Conservation (phyloP, 768 basidiomycete species). For the Trametes maxima region DNA sequence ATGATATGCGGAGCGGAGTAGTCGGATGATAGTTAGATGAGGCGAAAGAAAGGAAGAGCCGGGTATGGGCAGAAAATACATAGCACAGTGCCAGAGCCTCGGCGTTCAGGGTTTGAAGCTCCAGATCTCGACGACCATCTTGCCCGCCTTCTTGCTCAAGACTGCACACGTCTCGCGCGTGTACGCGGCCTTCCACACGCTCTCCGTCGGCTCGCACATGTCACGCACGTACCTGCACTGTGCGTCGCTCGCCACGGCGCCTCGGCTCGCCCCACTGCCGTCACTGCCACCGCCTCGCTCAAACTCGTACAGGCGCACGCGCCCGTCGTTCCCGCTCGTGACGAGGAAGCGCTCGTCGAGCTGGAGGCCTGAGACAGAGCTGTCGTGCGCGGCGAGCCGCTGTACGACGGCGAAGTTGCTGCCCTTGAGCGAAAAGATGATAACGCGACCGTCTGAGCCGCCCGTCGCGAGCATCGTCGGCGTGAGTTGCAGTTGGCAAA, state of each 20-base stretch:
- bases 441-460: conserved; percentile 86
- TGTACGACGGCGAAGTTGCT: conserved; percentile 47
- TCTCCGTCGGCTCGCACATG: conserved; percentile 74
- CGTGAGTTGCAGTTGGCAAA: conserved; percentile 86
- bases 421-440: conserved; percentile 58
- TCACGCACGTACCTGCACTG: conserved; percentile 68
- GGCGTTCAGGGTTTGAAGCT: conserved; percentile 53
- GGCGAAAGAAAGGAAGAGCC: neutral
- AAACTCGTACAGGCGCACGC: conserved; percentile 73
- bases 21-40: neutral
- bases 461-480: conserved; percentile 75
- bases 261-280: too few relatives aligned
- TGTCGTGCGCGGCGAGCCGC: conserved; percentile 86
- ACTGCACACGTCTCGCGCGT: conserved; percentile 73
- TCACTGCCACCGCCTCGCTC: conserved; percentile 35
- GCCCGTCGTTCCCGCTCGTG: conserved; percentile 84
- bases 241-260: neutral
- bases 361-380: conserved; percentile 84
- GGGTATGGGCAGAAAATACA: neutral
- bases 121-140: conserved; percentile 90
- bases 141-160: conserved; percentile 77
- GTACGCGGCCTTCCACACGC: conserved; percentile 86
- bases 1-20: neutral
- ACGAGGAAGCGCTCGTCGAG: conserved; percentile 83
- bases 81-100: neutral